phyloP scores from a whole-genome alignment of 2,329 filamentous ascomycete species.

The Paracoccidioides brasiliensis region DNA sequence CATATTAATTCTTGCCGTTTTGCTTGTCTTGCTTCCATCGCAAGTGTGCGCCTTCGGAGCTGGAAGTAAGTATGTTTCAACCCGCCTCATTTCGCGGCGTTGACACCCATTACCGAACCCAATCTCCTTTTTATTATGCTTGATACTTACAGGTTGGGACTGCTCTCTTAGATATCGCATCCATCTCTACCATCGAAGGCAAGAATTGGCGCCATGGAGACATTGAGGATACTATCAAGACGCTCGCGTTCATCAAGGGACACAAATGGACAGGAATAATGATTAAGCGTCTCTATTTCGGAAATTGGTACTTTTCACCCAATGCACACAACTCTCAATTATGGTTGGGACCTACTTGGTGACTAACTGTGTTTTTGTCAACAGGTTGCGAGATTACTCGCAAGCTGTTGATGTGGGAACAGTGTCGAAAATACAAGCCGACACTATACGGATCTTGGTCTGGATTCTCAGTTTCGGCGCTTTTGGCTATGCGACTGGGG shows the following conservation, averaged over 20 bases:
- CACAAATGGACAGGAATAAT: conserved; percentile 77
- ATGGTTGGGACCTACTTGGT: too few species aligned
- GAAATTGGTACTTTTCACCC: conserved; percentile 50
- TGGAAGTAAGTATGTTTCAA: conserved; percentile 31
- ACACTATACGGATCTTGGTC: conserved; percentile 65
- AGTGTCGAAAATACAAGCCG: conserved; percentile 63
- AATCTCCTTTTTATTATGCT: background rate
- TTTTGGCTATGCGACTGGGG: conserved; percentile 73
- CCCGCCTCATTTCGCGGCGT: background rate
- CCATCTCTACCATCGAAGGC: conserved; percentile 38
- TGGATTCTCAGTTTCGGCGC: conserved; percentile 73
- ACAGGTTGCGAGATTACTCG: conserved; percentile 59
- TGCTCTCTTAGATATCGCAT: conserved; percentile 30
- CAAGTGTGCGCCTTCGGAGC: conserved; percentile 33
- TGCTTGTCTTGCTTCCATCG: conserved; percentile 25
- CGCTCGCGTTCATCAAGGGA: conserved; percentile 60
- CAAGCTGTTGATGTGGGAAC: conserved; percentile 72
- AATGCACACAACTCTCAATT: background rate
- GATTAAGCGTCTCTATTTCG: conserved; percentile 68
- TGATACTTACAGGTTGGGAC: background rate
- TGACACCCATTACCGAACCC: background rate
- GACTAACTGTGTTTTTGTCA: background rate
- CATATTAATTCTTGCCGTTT: conserved; percentile 24
- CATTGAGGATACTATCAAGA: conserved; percentile 71
- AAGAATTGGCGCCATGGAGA: conserved; percentile 47